phyloP scores from a whole-genome alignment of 1,284 basidiomycete genomes.

The Trichosporon ovoides region DNA sequence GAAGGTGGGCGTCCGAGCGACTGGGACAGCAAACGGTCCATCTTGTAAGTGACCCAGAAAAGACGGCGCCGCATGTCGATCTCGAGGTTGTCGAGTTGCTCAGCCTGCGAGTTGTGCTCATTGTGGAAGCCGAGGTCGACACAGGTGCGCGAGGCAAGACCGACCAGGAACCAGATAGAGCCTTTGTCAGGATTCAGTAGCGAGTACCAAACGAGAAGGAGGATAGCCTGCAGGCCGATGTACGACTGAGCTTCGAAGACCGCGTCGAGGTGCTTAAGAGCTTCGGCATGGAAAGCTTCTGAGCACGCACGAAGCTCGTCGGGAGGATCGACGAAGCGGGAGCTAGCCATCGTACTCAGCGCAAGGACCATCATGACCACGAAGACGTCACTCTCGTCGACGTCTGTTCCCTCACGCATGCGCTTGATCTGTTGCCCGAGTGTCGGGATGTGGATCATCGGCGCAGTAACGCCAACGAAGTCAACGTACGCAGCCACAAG shows the following conservation, averaged over 20 bases:
- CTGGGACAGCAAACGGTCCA: constrained; percentile 47
- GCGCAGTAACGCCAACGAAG: constrained; percentile 50
- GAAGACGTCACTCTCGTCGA: constrained; percentile 47
- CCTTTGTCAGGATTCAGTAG: constrained; percentile 50
- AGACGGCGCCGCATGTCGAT: constrained; percentile 49
- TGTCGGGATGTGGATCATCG: constrained; percentile 49
- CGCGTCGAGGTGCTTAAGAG: constrained; percentile 49
- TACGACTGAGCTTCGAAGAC: constrained; percentile 48
- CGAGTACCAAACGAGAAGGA: constrained; percentile 49
- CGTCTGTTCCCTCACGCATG: constrained; percentile 41
- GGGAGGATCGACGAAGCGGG: constrained; percentile 48
- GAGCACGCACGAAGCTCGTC: constrained; percentile 50
- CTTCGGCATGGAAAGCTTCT: constrained; percentile 50
- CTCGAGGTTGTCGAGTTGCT: constrained; percentile 46
- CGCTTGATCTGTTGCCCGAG: constrained; percentile 45
- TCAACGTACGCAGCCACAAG: constrained; percentile 50
- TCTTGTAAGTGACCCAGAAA: constrained; percentile 50
- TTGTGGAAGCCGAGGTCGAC: constrained; percentile 51
- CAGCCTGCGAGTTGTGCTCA: constrained; percentile 44
- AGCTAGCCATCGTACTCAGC: constrained; percentile 49
- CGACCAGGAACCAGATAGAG: constrained; percentile 50
- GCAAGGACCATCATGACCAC: constrained; percentile 51
- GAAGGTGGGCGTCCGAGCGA: constrained; percentile 47
- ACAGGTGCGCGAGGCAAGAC: constrained; percentile 48
- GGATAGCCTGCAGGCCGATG: constrained; percentile 49